phyloP scores from a whole-genome alignment of 148 eudicot genomes.

The Rhododendron kiyosumense region DNA sequence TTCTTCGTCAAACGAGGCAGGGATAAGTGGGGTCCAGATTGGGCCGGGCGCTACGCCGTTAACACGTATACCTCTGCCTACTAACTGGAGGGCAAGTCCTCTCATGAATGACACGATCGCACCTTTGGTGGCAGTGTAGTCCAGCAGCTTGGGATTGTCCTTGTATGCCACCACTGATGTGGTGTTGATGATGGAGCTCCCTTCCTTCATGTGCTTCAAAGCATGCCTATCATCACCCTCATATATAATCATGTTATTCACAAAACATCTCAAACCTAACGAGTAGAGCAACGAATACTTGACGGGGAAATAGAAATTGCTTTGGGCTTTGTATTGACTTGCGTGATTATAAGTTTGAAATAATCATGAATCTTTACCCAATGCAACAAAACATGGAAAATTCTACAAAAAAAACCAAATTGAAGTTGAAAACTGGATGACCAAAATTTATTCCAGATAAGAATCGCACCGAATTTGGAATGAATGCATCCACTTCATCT shows the following conservation, averaged over 20 bases:
- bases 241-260: too few species aligned
- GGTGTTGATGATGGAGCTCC: slow-evolving; percentile 59
- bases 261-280: background rate
- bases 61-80: slow-evolving; percentile 53
- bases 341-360: background rate
- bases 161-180: slow-evolving; percentile 57
- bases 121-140: slow-evolving; percentile 74
- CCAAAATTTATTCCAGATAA: too few species aligned
- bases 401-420: too few species aligned
- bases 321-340: too few species aligned
- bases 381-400: background rate
- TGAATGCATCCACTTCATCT: background rate
- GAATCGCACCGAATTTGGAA: too few species aligned
- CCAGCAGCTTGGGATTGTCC: slow-evolving; percentile 49
- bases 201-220: slow-evolving; percentile 70
- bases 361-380: too few species aligned
- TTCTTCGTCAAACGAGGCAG: slow-evolving; percentile 52
- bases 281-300: too few species aligned
- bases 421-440: too few species aligned
- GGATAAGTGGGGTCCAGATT: slow-evolving; percentile 77
- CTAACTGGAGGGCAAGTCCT: slow-evolving; percentile 63
- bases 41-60: slow-evolving; percentile 86
- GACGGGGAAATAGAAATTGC: too few species aligned
- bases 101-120: slow-evolving; percentile 76
- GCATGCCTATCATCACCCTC: slow-evolving; percentile 44